Conservation (phyloP, 768 basidiomycete species). For the Mycena rosella region DNA sequence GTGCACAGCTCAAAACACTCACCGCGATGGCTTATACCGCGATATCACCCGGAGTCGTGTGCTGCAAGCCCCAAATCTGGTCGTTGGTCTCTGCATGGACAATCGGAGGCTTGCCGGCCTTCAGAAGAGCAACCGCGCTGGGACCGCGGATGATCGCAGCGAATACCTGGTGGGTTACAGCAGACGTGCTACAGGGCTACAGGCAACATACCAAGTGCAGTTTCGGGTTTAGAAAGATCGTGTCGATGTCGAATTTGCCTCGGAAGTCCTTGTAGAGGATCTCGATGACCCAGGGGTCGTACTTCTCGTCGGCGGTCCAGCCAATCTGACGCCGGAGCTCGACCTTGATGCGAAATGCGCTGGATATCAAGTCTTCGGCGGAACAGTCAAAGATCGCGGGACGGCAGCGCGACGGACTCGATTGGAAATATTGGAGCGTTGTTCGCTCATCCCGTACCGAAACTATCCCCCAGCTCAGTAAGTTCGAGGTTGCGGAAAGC, state of each 20-base stretch:
- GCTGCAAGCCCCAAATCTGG: slow-evolving; percentile 6
- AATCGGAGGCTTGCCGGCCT: not conserved
- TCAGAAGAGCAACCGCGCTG: slow-evolving; percentile 3
- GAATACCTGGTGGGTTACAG: not conserved
- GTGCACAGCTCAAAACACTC: not conserved
- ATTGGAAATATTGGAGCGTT: no score
- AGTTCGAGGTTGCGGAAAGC: no score
- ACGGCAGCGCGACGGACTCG: no score
- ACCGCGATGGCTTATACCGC: not conserved
- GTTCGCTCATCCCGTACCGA: no score
- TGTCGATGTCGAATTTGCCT: not conserved
- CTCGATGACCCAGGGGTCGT: not conserved
- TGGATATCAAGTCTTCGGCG: no score
- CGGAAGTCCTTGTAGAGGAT: slow-evolving; percentile 2
- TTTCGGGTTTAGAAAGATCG: no score
- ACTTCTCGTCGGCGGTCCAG: not conserved
- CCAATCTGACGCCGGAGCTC: no score
- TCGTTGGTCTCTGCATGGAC: not conserved
- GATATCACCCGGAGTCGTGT: not conserved
- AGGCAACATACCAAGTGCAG: not conserved
- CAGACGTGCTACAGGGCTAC: not conserved
- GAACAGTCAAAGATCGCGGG: no score
- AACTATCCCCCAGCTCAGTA: no score
- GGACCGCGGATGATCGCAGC: not conserved
- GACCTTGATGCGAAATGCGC: not conserved